phyloP scores from a whole-genome alignment of 192 early-diverging fungal genomes.

The Coemansia sp. region DNA sequence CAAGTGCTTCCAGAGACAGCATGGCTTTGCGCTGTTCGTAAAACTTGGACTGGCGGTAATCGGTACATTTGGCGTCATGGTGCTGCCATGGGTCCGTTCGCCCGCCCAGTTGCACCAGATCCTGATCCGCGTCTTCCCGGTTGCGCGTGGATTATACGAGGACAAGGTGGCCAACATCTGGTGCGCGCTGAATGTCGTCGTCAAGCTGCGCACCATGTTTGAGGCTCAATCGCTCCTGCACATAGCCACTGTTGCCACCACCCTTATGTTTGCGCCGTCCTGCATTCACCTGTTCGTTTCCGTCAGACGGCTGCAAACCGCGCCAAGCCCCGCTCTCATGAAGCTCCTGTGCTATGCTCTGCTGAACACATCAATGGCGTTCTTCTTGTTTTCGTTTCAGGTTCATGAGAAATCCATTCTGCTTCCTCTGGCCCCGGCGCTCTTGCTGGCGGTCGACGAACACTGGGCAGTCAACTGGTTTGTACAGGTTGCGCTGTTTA shows the following conservation, averaged over 20 bases:
- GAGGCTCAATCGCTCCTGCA: slow-evolving; percentile 60
- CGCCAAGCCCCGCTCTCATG: background rate
- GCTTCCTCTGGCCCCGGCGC: slow-evolving; percentile 76
- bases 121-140: slow-evolving; percentile 83
- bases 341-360: slow-evolving; percentile 67
- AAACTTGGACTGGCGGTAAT: slow-evolving; percentile 76
- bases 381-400: slow-evolving; percentile 97
- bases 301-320: slow-evolving; percentile 35
- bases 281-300: slow-evolving; percentile 62
- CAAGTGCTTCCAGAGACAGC: slow-evolving; percentile 56
- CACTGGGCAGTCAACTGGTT: slow-evolving; percentile 64
- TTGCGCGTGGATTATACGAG: slow-evolving; percentile 92
- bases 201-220: slow-evolving; percentile 80
- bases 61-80: slow-evolving; percentile 63
- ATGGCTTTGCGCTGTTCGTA: slow-evolving; percentile 51
- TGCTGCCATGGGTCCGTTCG: slow-evolving; percentile 70
- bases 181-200: slow-evolving; percentile 84
- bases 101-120: slow-evolving; percentile 71
- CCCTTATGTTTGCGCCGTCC: slow-evolving; percentile 72
- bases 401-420: slow-evolving; percentile 98
- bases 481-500: slow-evolving; percentile 80
- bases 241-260: slow-evolving; percentile 68
- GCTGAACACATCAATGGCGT: slow-evolving; percentile 76
- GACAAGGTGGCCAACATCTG: slow-evolving; percentile 99
- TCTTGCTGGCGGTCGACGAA: slow-evolving; percentile 73